Conservation (phyloP, 1,139 yeast species). For the Blastobotrys ciferrii region DNA sequence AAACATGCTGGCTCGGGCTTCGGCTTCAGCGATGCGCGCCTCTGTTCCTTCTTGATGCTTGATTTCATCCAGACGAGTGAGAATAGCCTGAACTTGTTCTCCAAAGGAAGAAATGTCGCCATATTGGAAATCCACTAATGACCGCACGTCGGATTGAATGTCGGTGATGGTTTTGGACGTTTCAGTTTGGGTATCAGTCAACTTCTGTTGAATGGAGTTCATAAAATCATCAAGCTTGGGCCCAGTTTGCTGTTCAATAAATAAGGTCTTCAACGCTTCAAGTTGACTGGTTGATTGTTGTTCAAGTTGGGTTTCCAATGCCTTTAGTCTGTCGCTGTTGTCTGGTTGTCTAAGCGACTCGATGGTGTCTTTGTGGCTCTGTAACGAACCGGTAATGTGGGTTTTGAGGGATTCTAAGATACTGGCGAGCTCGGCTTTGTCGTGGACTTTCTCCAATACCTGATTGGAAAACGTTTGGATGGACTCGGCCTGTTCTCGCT, state of each 20-base stretch:
- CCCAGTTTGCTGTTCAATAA: background rate
- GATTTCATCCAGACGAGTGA: slow-evolving; percentile 11
- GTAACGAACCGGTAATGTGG: background rate
- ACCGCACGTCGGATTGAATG: slow-evolving; percentile 25
- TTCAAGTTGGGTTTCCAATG: background rate
- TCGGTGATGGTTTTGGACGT: slow-evolving; percentile 13
- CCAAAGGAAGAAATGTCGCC: slow-evolving; percentile 20
- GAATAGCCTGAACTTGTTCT: slow-evolving; percentile 17
- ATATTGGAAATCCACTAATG: slow-evolving; percentile 27
- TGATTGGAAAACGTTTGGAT: background rate
- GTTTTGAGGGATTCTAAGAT: slow-evolving; percentile 6
- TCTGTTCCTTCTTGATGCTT: slow-evolving; percentile 7
- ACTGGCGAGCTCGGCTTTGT: slow-evolving; percentile 1
- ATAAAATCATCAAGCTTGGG: slow-evolving; percentile 4
- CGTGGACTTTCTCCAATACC: slow-evolving; percentile 1
- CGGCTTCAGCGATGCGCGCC: slow-evolving; percentile 14
- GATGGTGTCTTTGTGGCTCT: background rate
- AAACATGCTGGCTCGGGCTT: slow-evolving; percentile 5
- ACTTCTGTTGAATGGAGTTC: slow-evolving; percentile 7
- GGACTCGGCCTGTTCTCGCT: background rate
- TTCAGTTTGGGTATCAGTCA: slow-evolving; percentile 7
- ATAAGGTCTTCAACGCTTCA: background rate
- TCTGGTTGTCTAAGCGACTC: background rate
- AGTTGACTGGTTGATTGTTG: background rate
- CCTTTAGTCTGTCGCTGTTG: background rate